These are phyloP conservation scores for Aspergillus conjunctus DNA, from an alignment of 495 filamentous ascomycete genomes.

Conservation along the genomic window DNA sequence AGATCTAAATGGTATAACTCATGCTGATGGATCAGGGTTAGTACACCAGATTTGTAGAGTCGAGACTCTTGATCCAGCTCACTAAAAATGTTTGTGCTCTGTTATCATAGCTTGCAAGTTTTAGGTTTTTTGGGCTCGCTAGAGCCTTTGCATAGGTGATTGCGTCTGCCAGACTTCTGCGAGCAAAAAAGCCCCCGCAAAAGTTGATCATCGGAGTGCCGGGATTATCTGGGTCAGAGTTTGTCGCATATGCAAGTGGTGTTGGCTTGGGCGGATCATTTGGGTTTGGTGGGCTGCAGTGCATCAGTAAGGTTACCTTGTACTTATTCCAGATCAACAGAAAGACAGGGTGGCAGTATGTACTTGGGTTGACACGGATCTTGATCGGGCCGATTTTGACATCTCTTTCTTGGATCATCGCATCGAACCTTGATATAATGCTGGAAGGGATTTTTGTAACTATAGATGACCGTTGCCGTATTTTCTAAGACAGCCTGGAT, in stretches of 20 bases:
- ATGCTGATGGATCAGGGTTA: conserved; percentile 16
- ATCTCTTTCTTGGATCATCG: conserved; percentile 11
- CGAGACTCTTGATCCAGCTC: conserved; percentile 9
- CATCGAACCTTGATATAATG: conserved; percentile 19
- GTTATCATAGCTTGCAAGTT: conserved; percentile 14
- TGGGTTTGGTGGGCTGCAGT: conserved; percentile 10
- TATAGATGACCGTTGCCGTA: conserved; percentile 15
- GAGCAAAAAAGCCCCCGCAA: conserved; percentile 15
- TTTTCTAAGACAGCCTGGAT: conserved; percentile 14
- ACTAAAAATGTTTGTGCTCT: conserved; percentile 17
- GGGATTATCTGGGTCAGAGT: conserved; percentile 13
- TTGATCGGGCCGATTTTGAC: conserved; percentile 14
- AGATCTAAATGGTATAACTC: conserved; percentile 17
- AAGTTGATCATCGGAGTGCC: conserved; percentile 18
- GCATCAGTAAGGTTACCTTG: conserved; percentile 11
- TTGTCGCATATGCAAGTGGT: conserved; percentile 12
- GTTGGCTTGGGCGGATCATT: conserved; percentile 3
- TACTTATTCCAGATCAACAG: neutral
- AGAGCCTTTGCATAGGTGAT: conserved; percentile 12
- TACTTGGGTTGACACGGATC: conserved; percentile 16
- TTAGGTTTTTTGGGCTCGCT: conserved; percentile 10
- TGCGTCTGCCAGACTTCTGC: conserved; percentile 17
- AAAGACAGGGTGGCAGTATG: too few relatives aligned
- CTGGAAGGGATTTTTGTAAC: conserved; percentile 15
- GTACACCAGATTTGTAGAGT: conserved; percentile 7